Conservation (phyloP, 345 rosid species). For the Alliaria petiolata region DNA sequence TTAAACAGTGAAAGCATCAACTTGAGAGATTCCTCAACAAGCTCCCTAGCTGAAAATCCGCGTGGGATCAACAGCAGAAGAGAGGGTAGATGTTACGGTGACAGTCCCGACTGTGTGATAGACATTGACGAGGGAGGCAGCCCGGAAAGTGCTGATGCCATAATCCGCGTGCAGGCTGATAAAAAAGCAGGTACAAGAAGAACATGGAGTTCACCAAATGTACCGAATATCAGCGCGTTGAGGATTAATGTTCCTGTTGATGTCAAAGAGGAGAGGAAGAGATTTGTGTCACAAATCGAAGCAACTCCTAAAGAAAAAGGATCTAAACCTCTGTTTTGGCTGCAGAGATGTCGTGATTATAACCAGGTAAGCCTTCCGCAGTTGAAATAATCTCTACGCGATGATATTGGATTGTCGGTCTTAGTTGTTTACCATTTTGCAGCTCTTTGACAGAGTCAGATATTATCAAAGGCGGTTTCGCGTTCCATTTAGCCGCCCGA, state of each 20-base stretch:
- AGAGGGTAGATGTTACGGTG: constrained; percentile 30
- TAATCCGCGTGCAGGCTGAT: constrained; percentile 33
- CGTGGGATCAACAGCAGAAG: constrained; percentile 28
- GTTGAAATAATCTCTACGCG: not conserved
- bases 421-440: constrained; percentile 28
- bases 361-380: constrained; percentile 43
- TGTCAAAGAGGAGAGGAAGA: constrained; percentile 28
- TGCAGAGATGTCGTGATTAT: constrained; percentile 52
- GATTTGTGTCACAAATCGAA: constrained; percentile 33
- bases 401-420: not conserved
- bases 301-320: constrained; percentile 74
- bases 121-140: constrained; percentile 32
- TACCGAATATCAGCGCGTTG: constrained; percentile 44
- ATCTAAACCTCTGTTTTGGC: constrained; percentile 47
- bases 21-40: constrained; percentile 23
- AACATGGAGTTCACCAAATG: constrained; percentile 65
- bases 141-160: constrained; percentile 25
- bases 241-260: constrained; percentile 46
- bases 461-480: constrained; percentile 47
- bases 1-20: constrained; percentile 34
- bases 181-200: constrained; percentile 38
- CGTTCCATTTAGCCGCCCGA: constrained; percentile 45
- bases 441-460: constrained; percentile 44
- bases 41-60: constrained; percentile 28
- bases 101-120: constrained; percentile 22